These are phyloP conservation scores for Acephala macrosclerotiorum DNA, from an alignment of 2,329 filamentous ascomycete genomes.

Conservation along the genomic window DNA sequence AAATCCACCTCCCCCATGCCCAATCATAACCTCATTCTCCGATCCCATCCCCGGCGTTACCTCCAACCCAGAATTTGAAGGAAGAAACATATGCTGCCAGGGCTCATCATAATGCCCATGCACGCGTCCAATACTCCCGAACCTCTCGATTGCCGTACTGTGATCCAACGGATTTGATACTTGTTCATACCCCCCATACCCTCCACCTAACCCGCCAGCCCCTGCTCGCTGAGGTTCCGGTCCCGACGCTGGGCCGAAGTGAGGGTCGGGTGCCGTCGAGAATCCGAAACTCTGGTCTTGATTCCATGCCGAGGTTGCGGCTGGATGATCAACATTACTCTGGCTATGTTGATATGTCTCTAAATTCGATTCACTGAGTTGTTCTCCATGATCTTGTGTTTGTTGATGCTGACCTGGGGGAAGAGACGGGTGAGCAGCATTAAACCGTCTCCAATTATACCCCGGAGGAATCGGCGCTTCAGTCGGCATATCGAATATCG, in stretches of 20 bases:
- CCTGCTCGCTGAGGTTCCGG: not conserved
- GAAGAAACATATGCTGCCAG: constrained; percentile 29
- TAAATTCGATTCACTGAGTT: not conserved
- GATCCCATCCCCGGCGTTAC: not conserved
- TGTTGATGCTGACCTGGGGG: constrained; percentile 9
- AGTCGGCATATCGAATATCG: constrained; percentile 32
- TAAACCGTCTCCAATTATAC: constrained; percentile 29
- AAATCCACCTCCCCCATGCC: not conserved
- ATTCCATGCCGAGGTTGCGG: not conserved
- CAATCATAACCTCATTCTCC: not conserved
- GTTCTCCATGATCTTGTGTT: not conserved
- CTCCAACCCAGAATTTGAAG: not conserved
- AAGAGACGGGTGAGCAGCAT: constrained; percentile 7
- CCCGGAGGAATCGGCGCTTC: constrained; percentile 34
- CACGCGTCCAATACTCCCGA: constrained; percentile 29
- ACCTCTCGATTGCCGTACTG: constrained; percentile 26
- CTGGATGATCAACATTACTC: not conserved
- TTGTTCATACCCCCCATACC: constrained; percentile 6
- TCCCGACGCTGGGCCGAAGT: not conserved
- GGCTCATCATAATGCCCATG: constrained; percentile 38
- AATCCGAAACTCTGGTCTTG: not conserved
- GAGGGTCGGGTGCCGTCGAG: not conserved
- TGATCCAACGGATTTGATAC: constrained; percentile 29
- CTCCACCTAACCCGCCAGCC: not conserved
- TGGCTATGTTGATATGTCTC: not conserved